phyloP scores from a whole-genome alignment of 2,329 filamentous ascomycete species.

The Penicillium sp. region DNA sequence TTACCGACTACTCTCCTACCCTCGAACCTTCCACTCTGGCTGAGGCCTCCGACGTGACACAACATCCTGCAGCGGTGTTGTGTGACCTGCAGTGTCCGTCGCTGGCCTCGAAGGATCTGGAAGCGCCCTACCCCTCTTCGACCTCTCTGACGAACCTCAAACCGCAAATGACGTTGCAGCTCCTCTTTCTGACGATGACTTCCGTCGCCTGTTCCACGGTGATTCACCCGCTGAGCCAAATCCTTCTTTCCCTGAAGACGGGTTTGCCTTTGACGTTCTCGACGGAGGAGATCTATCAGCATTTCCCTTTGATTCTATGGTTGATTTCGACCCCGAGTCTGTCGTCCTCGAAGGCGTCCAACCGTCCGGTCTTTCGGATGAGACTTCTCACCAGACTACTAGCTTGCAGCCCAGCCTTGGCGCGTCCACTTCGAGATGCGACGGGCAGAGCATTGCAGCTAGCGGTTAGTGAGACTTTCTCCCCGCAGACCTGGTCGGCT shows the following conservation, averaged over 20 bases:
- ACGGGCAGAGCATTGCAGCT: slow-evolving; percentile 54
- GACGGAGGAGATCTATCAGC: slow-evolving; percentile 48
- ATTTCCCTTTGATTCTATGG: slow-evolving; percentile 55
- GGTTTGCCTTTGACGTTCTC: slow-evolving; percentile 70
- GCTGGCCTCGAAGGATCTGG: slow-evolving; percentile 57
- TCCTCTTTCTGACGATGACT: slow-evolving; percentile 68
- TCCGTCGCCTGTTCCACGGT: slow-evolving; percentile 59
- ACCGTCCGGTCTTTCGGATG: slow-evolving; percentile 50
- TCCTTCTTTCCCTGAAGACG: slow-evolving; percentile 73
- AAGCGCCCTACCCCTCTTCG: slow-evolving; percentile 44
- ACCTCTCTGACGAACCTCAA: slow-evolving; percentile 45
- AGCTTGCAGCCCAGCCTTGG: slow-evolving; percentile 54
- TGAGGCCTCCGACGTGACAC: slow-evolving; percentile 84
- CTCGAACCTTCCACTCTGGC: slow-evolving; percentile 45
- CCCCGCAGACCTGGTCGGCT: slow-evolving; percentile 35
- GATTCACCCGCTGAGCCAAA: slow-evolving; percentile 67
- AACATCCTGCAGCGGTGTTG: slow-evolving; percentile 99
- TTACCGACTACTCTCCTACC: slow-evolving; percentile 41
- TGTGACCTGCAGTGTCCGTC: slow-evolving; percentile 99
- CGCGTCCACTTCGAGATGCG: slow-evolving; percentile 54
- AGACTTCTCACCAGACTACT: slow-evolving; percentile 51
- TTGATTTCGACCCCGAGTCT: slow-evolving; percentile 54
- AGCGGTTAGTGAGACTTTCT: slow-evolving; percentile 45
- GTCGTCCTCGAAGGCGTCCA: slow-evolving; percentile 44
- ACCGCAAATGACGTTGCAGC: slow-evolving; percentile 60